Evolutionary conservation across 2,329 filamentous ascomycete genomes (phyloP).

Genomic region (Sclerotinia trifoliorum): DNA sequence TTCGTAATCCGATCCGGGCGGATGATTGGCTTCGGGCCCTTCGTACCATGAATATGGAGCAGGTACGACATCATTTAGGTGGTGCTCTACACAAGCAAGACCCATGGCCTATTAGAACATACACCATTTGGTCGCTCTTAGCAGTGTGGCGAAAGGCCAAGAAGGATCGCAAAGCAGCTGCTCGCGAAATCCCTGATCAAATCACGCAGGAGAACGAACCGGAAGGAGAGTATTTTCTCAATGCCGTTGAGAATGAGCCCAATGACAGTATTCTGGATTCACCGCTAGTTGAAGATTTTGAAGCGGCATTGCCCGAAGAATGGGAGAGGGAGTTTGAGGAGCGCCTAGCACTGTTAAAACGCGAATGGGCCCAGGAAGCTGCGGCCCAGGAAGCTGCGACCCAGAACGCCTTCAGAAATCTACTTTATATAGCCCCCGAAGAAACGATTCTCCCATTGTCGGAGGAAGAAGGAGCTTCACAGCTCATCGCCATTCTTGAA

Average conservation of each 20-base stretch:
- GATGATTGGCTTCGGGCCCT: background rate
- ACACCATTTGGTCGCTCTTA: accelerated
- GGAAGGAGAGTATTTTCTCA: background rate
- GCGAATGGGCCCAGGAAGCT: background rate
- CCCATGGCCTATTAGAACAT: background rate
- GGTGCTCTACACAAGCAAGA: background rate
- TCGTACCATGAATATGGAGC: background rate
- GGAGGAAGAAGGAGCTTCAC: too few relatives aligned
- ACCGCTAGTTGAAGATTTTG: accelerated
- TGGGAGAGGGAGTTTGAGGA: background rate
- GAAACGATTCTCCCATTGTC: background rate
- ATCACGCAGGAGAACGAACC: background rate
- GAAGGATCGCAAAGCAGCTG: too few relatives aligned
- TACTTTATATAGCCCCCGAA: too few relatives aligned
- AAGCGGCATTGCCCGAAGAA: background rate
- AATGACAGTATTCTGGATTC: too few relatives aligned
- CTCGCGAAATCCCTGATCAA: too few relatives aligned
- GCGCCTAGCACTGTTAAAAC: background rate
- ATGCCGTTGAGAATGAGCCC: too few relatives aligned
- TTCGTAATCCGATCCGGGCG: too few relatives aligned
- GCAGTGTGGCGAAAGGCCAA: accelerated
- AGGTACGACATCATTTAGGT: background rate
- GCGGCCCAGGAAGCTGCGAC: background rate
- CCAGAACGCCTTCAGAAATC: background rate
- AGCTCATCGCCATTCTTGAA: background rate